These are phyloP conservation scores for Corrigiola litoralis DNA, from an alignment of 179 eudicot genomes.

Conservation along the genomic window DNA sequence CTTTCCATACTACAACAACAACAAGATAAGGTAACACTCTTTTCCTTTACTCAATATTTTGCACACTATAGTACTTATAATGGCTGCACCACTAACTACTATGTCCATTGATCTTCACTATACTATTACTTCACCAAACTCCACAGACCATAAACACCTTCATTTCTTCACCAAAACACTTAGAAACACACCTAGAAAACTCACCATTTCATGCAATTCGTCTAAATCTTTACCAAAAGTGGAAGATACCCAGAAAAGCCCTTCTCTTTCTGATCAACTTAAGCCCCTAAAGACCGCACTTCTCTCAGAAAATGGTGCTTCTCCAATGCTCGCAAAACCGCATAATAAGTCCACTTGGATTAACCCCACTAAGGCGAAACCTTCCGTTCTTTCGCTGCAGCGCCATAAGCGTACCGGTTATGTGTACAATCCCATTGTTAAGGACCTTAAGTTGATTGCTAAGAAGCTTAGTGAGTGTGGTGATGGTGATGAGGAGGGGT, in stretches of 20 bases:
- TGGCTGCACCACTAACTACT: conserved; percentile 31
- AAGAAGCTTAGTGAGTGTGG: conserved; percentile 61
- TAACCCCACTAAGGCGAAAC: conserved; percentile 72
- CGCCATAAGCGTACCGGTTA: conserved; percentile 58
- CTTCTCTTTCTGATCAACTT: conserved; percentile 37
- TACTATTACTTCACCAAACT: conserved; percentile 14
- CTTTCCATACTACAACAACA: no score
- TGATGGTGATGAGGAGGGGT: conserved; percentile 32
- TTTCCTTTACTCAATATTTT: no score
- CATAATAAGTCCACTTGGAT: conserved; percentile 85
- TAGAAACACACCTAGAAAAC: conserved; percentile 15
- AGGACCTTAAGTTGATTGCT: conserved; percentile 63
- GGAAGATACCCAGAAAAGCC: conserved; percentile 23
- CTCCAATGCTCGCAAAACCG: conserved; percentile 50
- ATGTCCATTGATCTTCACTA: conserved; percentile 30
- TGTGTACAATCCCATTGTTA: conserved; percentile 58
- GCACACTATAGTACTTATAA: no score
- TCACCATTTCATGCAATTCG: conserved; percentile 26
- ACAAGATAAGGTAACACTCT: no score
- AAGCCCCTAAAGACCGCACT: conserved; percentile 29
- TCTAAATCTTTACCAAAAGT: conserved; percentile 23
- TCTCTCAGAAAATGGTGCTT: conserved; percentile 28
- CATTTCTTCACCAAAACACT: conserved; percentile 19
- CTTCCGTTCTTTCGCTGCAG: conserved; percentile 65
- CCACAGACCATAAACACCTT: conserved; percentile 25